Percentiles rank a stretch among this genome's conserved stretches.
Evolutionary conservation across 2,329 filamentous ascomycete genomes (phyloP).

Genomic region (Colletotrichum sp.): DNA sequence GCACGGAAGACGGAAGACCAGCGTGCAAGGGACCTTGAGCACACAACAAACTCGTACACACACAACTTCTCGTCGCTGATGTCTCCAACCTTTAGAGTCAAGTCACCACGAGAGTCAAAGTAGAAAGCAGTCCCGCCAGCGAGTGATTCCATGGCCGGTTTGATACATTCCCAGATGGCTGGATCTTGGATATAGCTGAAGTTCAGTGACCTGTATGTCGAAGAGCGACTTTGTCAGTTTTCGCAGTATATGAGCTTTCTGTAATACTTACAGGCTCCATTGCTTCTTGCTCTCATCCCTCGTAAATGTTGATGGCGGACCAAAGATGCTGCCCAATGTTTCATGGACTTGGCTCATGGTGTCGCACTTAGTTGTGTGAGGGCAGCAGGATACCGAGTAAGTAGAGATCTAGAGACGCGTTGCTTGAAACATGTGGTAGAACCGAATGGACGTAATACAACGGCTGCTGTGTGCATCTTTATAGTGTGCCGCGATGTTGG

Average conservation of each 20-base stretch:
- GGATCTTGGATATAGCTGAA: neutral
- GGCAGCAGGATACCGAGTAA: neutral
- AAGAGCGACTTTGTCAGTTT: neutral
- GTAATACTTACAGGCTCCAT: neutral
- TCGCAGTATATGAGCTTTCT: neutral
- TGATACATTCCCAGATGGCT: neutral
- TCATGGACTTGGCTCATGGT: neutral
- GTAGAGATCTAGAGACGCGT: neutral
- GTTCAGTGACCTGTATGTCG: neutral
- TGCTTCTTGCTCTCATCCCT: neutral
- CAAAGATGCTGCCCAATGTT: rapidly evolving
- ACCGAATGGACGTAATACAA: neutral
- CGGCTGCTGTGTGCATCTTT: neutral
- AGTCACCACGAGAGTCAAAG: neutral
- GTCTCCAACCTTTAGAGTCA: neutral
- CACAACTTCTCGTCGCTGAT: rapidly evolving
- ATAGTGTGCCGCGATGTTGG: neutral
- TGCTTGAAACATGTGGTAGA: neutral
- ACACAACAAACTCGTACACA: neutral
- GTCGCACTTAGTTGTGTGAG: neutral
- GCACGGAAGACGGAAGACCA: neutral
- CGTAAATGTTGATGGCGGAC: neutral
- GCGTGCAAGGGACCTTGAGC: neutral
- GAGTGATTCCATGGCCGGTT: neutral
- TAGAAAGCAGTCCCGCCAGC: neutral